Conservation (phyloP, 106 monocot species). For the Narthecium ossifragum region DNA sequence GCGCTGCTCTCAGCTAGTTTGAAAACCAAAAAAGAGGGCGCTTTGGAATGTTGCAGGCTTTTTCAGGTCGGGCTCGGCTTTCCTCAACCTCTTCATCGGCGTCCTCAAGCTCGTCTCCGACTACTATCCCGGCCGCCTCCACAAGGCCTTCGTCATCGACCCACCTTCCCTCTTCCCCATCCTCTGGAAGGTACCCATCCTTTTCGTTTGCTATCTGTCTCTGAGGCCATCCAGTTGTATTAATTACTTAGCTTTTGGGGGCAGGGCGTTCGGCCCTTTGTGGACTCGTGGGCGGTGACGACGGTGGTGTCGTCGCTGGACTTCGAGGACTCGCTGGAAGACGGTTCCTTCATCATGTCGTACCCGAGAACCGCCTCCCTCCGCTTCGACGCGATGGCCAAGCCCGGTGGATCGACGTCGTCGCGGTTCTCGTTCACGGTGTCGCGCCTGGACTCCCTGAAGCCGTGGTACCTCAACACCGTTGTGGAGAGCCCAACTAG, state of each 20-base stretch:
- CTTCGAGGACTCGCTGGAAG: constrained; percentile 34
- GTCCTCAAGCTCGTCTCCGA: constrained; percentile 63
- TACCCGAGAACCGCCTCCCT: constrained; percentile 46
- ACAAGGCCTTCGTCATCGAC: constrained; percentile 62
- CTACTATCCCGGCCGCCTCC: constrained; percentile 64
- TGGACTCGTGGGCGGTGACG: constrained; percentile 41
- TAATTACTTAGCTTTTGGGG: no score
- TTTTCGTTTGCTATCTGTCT: not conserved
- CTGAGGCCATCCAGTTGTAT: not conserved
- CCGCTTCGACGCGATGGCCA: constrained; percentile 32
- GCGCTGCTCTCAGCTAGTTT: no score
- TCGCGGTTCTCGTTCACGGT: constrained; percentile 75
- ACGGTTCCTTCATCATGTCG: constrained; percentile 22
- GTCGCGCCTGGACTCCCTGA: constrained; percentile 57
- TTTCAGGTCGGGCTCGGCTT: constrained; percentile 61
- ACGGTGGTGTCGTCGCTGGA: constrained; percentile 41
- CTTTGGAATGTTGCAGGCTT: constrained; percentile 48
- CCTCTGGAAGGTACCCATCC: constrained; percentile 62
- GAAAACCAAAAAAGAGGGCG: no score
- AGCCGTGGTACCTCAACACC: constrained; percentile 70
- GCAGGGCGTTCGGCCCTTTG: constrained; percentile 64
- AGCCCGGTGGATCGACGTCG: constrained; percentile 25
- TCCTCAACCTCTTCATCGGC: constrained; percentile 54
- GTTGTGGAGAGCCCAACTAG: constrained; percentile 2
- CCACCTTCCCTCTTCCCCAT: constrained; percentile 64